Evolutionary conservation across 2,329 filamentous ascomycete species (phyloP), one percentile per base, ranked within the genome.

Genomic region (Sclerotinia minor): DNA sequence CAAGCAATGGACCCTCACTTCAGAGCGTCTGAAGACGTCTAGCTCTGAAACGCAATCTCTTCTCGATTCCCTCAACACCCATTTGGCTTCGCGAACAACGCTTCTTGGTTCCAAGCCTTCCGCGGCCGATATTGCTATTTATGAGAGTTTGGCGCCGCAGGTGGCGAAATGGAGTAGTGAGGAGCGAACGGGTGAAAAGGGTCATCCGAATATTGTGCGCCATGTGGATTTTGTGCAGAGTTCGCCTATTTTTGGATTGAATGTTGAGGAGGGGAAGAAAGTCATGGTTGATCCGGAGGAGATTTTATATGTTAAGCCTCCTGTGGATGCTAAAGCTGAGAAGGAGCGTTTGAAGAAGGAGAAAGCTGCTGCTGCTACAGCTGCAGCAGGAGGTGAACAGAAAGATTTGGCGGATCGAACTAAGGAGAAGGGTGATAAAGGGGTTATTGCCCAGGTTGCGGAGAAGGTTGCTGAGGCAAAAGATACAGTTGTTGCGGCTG

Each of bases 311-410:
- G 89, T 94, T 75, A 94, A 95, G 82, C 94, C 94, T 74, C 91
- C 91, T 26, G 87, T 94, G 70, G 93, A 97, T 73, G 88, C 91
- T 75, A 96, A 96, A 84, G 93, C 93, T 67, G 94, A 97, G 84
- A 97, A 97, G 84, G 94, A 97, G 85, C 88, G 90, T 59, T 87
- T 94, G 80, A 97, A 97, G 89, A 96, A 96, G 84, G 93, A 96
- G 82, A 97, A 97, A 84, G 91, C 90, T 41, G 88, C 87, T 19
- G 38, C 85, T 1, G 84, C 85, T 1, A 85, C 84, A 2, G 84
- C 83, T 6, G 83, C 82, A 13, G 83, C 80, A 35, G 82, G 80
- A 53, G 82, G 80, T 54, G 81, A 81, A 65, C 78, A 82, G 67
- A 81, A 83, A 67, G 80, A 81, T 2, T 77, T 89, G 44, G 83